These are phyloP conservation scores for Golubevia sp. DNA, from an alignment of 1,284 basidiomycete species.

Conservation along the genomic window DNA sequence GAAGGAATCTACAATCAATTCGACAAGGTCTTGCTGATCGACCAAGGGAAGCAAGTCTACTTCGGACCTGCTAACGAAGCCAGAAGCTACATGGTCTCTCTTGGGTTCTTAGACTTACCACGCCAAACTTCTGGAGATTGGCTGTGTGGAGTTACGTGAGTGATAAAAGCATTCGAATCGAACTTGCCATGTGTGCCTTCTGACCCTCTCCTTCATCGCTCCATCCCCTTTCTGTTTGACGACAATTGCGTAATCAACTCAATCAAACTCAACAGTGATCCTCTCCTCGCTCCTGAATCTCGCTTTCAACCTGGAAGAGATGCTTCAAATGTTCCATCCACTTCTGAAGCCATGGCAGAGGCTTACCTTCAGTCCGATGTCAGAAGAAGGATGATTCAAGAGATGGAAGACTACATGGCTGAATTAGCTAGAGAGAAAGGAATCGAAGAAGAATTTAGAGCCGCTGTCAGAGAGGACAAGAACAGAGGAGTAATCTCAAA, in stretches of 20 bases:
- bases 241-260: no score
- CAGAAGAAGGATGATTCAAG: conserved; percentile 20
- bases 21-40: conserved; percentile 72
- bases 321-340: conserved; percentile 23
- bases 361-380: conserved; percentile 24
- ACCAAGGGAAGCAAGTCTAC: conserved; percentile 80
- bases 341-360: conserved; percentile 22
- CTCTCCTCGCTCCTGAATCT: conserved; percentile 9
- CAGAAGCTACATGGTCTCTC: conserved; percentile 75
- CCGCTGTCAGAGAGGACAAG: conserved; percentile 24
- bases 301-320: conserved; percentile 21
- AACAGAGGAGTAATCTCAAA: conserved; percentile 21
- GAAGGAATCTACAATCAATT: conserved; percentile 69
- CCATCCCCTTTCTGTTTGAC: no score
- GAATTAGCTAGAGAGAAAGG: conserved; percentile 3
- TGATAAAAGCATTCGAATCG: no score
- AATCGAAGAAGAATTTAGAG: conserved; percentile 22
- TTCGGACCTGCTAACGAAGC: conserved; percentile 76
- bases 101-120: conserved; percentile 71
- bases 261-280: no score
- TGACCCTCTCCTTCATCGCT: no score
- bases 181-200: conserved; percentile 20
- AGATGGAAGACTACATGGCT: conserved; percentile 28
- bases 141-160: background rate
- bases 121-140: conserved; percentile 73